phyloP scores from a whole-genome alignment of 352 stramenopile genomes.

The Pythium dissotocum region DNA sequence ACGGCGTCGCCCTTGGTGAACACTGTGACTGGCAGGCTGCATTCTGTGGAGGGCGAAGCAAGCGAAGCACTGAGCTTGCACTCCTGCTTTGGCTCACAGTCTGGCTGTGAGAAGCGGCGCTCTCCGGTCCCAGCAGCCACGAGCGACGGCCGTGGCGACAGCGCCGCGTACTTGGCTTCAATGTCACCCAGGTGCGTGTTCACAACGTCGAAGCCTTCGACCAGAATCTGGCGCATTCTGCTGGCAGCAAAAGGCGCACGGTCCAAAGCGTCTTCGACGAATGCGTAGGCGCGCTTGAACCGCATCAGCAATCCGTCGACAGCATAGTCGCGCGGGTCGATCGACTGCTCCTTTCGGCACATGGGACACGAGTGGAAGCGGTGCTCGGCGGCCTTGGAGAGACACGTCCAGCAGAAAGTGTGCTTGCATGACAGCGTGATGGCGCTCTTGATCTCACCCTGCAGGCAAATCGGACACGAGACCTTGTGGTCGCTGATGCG shows the following conservation, averaged over 20 bases:
- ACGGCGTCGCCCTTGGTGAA: slow-evolving; percentile 68
- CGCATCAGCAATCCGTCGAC: slow-evolving; percentile 78
- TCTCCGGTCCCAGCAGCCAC: background rate
- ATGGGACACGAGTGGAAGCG: slow-evolving; percentile 75
- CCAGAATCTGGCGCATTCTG: slow-evolving; percentile 71
- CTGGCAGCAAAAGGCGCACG: slow-evolving; percentile 50
- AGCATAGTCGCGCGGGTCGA: slow-evolving; percentile 79
- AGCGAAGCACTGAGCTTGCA: background rate
- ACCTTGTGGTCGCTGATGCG: slow-evolving; percentile 42
- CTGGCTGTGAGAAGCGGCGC: background rate
- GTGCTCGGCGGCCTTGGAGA: slow-evolving; percentile 69
- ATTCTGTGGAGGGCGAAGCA: background rate
- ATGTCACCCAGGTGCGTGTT: slow-evolving; percentile 52
- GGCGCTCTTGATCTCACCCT: slow-evolving; percentile 56
- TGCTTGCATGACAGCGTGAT: slow-evolving; percentile 74
- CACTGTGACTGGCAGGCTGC: slow-evolving; percentile 8
- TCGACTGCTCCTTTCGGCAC: slow-evolving; percentile 68
- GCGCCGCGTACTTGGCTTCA: slow-evolving; percentile 57
- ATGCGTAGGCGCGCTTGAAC: slow-evolving; percentile 71
- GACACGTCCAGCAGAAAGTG: slow-evolving; percentile 83
- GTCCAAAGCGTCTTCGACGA: slow-evolving; percentile 55
- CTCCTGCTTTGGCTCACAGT: background rate
- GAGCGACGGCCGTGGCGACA: slow-evolving; percentile 40
- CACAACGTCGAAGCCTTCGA: slow-evolving; percentile 59
- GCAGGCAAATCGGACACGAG: slow-evolving; percentile 74